Evolutionary conservation across 169 alveolate genomes (phyloP).

Genomic region (Amoebophrya sp.): DNA sequence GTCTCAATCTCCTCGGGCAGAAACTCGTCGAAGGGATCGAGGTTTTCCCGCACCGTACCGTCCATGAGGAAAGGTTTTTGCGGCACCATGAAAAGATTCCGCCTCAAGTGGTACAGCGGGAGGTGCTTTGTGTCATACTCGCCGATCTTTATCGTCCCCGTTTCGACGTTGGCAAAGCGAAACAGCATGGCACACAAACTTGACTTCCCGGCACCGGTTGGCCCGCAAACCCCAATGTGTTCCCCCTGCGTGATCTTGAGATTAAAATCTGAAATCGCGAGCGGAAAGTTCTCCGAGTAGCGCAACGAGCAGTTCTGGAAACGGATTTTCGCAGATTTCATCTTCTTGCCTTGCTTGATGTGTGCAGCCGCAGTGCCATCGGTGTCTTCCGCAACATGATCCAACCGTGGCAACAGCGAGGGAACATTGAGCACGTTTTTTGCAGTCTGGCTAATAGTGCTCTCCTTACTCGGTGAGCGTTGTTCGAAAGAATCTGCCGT

Average conservation of each 20-base stretch:
- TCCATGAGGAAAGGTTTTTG: not conserved
- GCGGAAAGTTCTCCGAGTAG: not conserved
- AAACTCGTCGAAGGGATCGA: not conserved
- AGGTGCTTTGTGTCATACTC: not conserved
- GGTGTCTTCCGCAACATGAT: no score
- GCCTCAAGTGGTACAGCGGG: not conserved
- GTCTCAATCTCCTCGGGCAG: not conserved
- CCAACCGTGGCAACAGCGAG: no score
- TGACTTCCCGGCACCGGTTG: not conserved
- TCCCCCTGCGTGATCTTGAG: not conserved
- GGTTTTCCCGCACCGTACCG: not conserved
- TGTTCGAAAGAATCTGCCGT: no score
- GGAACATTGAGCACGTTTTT: no score
- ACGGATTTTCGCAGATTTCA: not conserved
- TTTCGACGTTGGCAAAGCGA: not conserved
- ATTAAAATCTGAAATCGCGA: not conserved
- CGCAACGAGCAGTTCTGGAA: not conserved
- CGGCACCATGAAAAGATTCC: not conserved
- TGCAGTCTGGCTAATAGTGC: no score
- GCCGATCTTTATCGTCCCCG: not conserved
- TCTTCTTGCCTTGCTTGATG: not conserved
- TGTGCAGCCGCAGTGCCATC: no score
- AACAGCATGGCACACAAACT: not conserved
- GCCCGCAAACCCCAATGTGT: not conserved
- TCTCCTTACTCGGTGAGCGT: no score